These are phyloP conservation scores for Abrus pulchellus DNA, from an alignment of 306 rosid species.

Conservation along the genomic window DNA sequence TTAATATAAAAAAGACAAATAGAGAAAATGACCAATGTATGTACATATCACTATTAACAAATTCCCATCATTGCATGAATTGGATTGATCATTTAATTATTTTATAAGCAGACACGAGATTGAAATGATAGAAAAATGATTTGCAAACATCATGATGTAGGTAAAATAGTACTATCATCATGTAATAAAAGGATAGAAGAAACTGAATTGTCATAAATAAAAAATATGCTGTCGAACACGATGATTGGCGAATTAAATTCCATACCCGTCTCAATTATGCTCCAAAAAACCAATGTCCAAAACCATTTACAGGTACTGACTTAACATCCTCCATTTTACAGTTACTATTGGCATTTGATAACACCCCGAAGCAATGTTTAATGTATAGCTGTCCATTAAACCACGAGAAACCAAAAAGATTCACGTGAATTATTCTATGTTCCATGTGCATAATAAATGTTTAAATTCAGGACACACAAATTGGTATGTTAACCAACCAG, in stretches of 20 bases:
- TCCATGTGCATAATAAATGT: conserved; percentile 27
- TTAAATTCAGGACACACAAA: not conserved
- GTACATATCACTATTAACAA: not conserved
- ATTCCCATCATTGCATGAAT: conserved; percentile 7
- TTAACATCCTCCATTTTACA: conserved; percentile 35
- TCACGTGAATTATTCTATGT: conserved; percentile 52
- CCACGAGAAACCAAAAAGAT: conserved; percentile 30
- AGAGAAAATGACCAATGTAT: not conserved
- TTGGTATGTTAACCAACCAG: not conserved
- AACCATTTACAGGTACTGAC: conserved; percentile 35
- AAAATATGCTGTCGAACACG: conserved; percentile 16
- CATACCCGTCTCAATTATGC: not conserved
- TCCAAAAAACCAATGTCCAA: conserved; percentile 28
- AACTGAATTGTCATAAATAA: conserved; percentile 24
- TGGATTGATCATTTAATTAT: not conserved
- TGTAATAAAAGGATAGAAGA: conserved; percentile 10
- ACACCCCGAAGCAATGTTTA: conserved; percentile 16
- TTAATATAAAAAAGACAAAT: no score
- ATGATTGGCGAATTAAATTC: conserved; percentile 17
- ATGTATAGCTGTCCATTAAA: conserved; percentile 45
- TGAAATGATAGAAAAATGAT: conserved; percentile 9
- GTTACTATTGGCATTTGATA: conserved; percentile 39
- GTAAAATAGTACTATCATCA: not conserved
- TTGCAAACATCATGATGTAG: conserved; percentile 7
- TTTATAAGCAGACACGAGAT: conserved; percentile 1